phyloP scores from a whole-genome alignment of 2,329 filamentous ascomycete species.

The Colletotrichum euphorbiae region DNA sequence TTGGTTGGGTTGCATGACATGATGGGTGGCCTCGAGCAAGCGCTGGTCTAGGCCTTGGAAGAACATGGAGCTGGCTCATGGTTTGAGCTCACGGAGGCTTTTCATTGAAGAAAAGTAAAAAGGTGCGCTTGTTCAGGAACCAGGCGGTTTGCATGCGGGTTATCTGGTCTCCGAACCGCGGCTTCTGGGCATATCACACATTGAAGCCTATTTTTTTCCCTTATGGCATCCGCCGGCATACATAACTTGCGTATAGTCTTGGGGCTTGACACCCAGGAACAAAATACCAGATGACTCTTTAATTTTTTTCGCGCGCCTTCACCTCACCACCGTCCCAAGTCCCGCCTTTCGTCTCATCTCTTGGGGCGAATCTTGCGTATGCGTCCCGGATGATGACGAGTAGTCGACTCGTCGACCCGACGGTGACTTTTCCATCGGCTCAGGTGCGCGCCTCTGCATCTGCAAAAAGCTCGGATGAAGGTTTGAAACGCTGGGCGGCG shows the following conservation, averaged over 20 bases:
- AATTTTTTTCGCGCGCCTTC: too few species aligned
- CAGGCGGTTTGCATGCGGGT: too few species aligned
- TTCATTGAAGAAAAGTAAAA: not conserved
- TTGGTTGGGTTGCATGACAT: not conserved
- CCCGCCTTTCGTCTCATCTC: too few species aligned
- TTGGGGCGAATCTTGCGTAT: too few species aligned
- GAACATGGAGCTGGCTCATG: not conserved
- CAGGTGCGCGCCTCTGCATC: too few species aligned
- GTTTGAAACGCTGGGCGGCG: not conserved
- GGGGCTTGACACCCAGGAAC: too few species aligned
- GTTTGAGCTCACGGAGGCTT: not conserved
- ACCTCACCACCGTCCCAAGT: too few species aligned
- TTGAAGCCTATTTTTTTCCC: not conserved
- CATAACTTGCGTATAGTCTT: not conserved
- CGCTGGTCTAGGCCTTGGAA: conserved; percentile 30
- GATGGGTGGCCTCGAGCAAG: conserved; percentile 33
- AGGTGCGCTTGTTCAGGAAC: not conserved
- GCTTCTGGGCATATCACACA: not conserved
- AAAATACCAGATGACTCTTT: not conserved
- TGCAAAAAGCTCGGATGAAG: not conserved
- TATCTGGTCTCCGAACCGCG: too few species aligned
- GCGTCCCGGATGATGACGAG: too few species aligned
- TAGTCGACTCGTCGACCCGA: too few species aligned
- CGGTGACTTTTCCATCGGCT: too few species aligned
- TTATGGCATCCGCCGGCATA: not conserved